Evolutionary conservation across 495 filamentous ascomycete genomes (phyloP), one percentile per base, ranked within the genome.

Genomic region (Penicillium tannophilum): DNA sequence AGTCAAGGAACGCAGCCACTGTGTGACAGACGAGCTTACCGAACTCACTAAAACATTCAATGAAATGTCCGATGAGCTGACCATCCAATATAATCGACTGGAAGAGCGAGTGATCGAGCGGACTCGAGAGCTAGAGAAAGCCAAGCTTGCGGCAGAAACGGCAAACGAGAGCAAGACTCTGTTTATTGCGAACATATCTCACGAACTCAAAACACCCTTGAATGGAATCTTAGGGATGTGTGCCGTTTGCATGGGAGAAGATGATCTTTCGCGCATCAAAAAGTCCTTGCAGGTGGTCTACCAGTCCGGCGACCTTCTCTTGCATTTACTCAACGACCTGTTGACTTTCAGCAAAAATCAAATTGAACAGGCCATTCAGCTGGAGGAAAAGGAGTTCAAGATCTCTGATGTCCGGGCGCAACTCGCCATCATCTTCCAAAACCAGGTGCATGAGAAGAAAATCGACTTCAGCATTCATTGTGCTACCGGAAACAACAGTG

Each of bases 141-240:
- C 90, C 65, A 96, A 96, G 71, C 87, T 91, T 74, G 90, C 92
- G 2, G 93, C 93, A 6, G 93, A 96, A 66, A 87, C 90, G 14
- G 93, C 93, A 8, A 96, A 96, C 64, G 90, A 96, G 71, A 94
- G 90, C 77, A 96, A 97, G 74, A 96, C 93, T 7, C 72, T 96
- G 24, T 97, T 97, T 72, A 93, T 97, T 60, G 93, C 93, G 30
- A 97, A 97, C 63, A 96, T 97, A 28, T 95, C 91, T 4, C 93
- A 97, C 67, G 93, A 96, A 69, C 79, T 97, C 14, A 92, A 95
- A 69, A 97, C 93, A 2, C 93, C 93, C 0, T 72, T 97, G 23
- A 97, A 97, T 66, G 93, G 91, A 3, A 97, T 97, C 62, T 75
- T 97, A 31, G 93, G 93, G 50, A 96, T 96, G 91, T 90, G 86